These are phyloP conservation scores for Pyrrhoderma lamaoense DNA, from an alignment of 1,284 basidiomycete species.

Conservation along the genomic window DNA sequence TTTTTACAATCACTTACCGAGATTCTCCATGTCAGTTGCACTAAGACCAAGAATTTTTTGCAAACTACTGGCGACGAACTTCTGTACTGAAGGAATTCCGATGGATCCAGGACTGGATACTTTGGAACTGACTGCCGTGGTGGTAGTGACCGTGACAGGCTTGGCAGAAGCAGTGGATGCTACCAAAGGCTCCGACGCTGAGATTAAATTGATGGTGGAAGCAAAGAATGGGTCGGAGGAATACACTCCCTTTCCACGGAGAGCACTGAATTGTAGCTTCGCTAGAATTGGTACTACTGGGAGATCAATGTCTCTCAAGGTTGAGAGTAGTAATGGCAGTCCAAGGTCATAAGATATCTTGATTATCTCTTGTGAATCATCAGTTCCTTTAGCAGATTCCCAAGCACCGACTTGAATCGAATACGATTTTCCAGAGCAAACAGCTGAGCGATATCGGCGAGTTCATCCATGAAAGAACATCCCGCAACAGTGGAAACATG, in stretches of 20 bases:
- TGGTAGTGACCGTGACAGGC: background rate
- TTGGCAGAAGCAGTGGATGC: no score
- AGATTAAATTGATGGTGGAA: background rate
- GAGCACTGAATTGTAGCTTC: conserved; percentile 1
- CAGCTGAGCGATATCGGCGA: conserved; percentile 25
- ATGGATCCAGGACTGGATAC: background rate
- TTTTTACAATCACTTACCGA: conserved; percentile 3
- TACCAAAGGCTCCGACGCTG: background rate
- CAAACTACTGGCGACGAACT: conserved; percentile 5
- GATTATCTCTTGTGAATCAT: background rate
- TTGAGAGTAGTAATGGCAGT: conserved; percentile 23
- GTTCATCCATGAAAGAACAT: conserved; percentile 28
- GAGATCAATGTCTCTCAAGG: background rate
- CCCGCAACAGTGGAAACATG: conserved; percentile 27
- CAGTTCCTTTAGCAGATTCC: conserved; percentile 24
- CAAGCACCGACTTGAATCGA: conserved; percentile 29
- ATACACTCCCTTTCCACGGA: conserved; percentile 3
- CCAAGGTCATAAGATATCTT: conserved; percentile 22
- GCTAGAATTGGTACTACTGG: conserved; percentile 1
- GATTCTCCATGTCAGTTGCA: conserved; percentile 2
- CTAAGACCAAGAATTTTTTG: conserved; percentile 10
- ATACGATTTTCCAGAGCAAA: conserved; percentile 21
- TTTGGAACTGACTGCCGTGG: background rate
- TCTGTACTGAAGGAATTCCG: conserved; percentile 2
- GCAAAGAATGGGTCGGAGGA: conserved; percentile 4